These are phyloP conservation scores for Boletus reticulatus DNA, from an alignment of 768 basidiomycete species.

Conservation along the genomic window DNA sequence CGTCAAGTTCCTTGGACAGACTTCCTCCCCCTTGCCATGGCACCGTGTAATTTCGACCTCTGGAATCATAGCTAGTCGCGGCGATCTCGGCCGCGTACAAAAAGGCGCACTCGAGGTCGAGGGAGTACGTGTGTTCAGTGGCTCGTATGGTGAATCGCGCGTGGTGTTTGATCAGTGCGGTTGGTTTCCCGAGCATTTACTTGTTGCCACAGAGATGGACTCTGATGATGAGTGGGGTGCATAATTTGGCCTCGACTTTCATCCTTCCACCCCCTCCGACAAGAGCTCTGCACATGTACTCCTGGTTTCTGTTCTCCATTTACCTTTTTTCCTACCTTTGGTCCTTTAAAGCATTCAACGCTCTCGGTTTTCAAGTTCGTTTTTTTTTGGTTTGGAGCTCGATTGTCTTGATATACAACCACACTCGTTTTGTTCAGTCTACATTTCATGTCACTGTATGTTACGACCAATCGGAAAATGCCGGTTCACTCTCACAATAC, in stretches of 20 bases:
- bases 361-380: too few relatives aligned
- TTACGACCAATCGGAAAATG: too few relatives aligned
- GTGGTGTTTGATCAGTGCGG: slow-evolving; percentile 55
- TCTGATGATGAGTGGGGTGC: slow-evolving; percentile 24
- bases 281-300: too few relatives aligned
- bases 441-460: too few relatives aligned
- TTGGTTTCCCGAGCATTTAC: slow-evolving; percentile 54
- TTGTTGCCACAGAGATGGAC: slow-evolving; percentile 6
- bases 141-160: slow-evolving; percentile 51
- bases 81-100: slow-evolving; percentile 68
- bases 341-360: too few relatives aligned
- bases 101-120: slow-evolving; percentile 67
- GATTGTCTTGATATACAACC: neutral
- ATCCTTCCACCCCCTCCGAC: too few relatives aligned
- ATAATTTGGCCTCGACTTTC: neutral
- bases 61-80: slow-evolving; percentile 71
- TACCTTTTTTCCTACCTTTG: too few relatives aligned
- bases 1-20: slow-evolving; percentile 63
- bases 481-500: too few relatives aligned
- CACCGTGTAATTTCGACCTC: slow-evolving; percentile 68
- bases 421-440: neutral
- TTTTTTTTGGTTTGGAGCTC: too few relatives aligned
- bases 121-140: slow-evolving; percentile 62
- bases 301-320: too few relatives aligned
- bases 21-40: slow-evolving; percentile 71